Base-by-base conservation (phyloP, 306 rosid genomes). In the Rosa lucieae region DNA sequence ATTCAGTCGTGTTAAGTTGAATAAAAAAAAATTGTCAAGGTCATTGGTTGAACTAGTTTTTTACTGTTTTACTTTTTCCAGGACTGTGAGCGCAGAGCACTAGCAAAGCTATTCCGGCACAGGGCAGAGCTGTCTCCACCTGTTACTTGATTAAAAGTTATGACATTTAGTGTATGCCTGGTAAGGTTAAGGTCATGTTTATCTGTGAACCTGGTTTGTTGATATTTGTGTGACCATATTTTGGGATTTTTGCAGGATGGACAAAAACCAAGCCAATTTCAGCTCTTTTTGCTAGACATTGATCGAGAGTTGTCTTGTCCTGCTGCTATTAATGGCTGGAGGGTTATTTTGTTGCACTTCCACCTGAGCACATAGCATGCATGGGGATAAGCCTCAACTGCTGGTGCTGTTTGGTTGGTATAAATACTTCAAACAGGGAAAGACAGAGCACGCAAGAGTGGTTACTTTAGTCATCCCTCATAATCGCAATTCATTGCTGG, bases 61-160 rank as follows among this genome's bases (percentile, higher is more conserved):
- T 10, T 29, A 56, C 79, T 56, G 48, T 76, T 43, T 44, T 39
- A 73, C 70, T 47, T 62, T 74, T 21, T 83, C 70, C 91, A 94
- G 98, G 98, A 94, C 82, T 94, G 98, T 72, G 97, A 94, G 80
- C 97, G 98, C 21, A 89, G 98, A 80, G 89, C 98, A 79, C 35
- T 94, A 43, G 85, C 89, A 44, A 94, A 94, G 87, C 87, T 94
- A 67, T 94, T 94, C 80, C 93, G 82, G 49, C 98, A 94, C 77
- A 84, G 97, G 83, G 46, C 70, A 73, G 58, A 56, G 82, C 90
- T 88, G 40, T 75, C 94, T 32, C 85, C 86, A 51, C 83, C 72
- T 51, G 75, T 74, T 83, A 59, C 87, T 68, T 88, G 86, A 85
- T 77, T 71, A 76, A 71, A 20, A 51, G 58, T 62, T 70, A 40